phyloP scores from a whole-genome alignment of 2,329 filamentous ascomycete genomes.

The Colletotrichum neosansevieriae region DNA sequence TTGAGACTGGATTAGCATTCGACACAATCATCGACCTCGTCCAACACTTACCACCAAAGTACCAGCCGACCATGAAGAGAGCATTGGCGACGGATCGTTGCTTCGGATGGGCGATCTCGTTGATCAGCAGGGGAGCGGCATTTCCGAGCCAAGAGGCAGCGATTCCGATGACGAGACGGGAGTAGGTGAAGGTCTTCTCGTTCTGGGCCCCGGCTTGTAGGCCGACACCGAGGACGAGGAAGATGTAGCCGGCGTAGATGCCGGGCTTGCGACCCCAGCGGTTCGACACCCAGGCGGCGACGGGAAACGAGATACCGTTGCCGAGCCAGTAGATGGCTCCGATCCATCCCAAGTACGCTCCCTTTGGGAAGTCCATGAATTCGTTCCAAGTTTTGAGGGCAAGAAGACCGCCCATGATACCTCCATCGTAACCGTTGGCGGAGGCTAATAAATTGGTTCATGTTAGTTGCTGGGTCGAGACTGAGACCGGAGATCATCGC shows the following conservation, averaged over 20 bases:
- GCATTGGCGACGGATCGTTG: conserved; percentile 42
- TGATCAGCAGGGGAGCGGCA: conserved; percentile 49
- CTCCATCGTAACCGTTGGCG: conserved; percentile 52
- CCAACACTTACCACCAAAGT: conserved; percentile 38
- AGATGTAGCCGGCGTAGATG: conserved; percentile 27
- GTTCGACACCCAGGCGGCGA: conserved; percentile 52
- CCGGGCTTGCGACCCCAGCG: conserved; percentile 36
- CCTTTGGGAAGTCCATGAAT: conserved; percentile 54
- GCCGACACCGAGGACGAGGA: conserved; percentile 37
- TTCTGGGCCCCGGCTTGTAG: conserved; percentile 45
- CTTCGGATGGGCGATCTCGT: conserved; percentile 50
- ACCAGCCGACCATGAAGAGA: conserved; percentile 25
- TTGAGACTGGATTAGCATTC: conserved; percentile 44
- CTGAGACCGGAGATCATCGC: too few species aligned
- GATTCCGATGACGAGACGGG: conserved; percentile 51
- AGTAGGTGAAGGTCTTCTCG: conserved; percentile 48
- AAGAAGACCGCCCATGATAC: conserved; percentile 60
- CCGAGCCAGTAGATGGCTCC: conserved; percentile 55
- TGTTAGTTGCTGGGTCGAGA: not conserved
- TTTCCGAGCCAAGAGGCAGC: conserved; percentile 46
- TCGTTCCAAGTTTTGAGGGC: conserved; percentile 54
- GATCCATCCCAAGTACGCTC: conserved; percentile 52
- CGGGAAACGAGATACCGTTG: conserved; percentile 46
- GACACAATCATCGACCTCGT: not conserved
- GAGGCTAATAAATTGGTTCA: conserved; percentile 44